Conservation (phyloP, 192 early-diverging fungal species). For the Chytriomyces sp. region DNA sequence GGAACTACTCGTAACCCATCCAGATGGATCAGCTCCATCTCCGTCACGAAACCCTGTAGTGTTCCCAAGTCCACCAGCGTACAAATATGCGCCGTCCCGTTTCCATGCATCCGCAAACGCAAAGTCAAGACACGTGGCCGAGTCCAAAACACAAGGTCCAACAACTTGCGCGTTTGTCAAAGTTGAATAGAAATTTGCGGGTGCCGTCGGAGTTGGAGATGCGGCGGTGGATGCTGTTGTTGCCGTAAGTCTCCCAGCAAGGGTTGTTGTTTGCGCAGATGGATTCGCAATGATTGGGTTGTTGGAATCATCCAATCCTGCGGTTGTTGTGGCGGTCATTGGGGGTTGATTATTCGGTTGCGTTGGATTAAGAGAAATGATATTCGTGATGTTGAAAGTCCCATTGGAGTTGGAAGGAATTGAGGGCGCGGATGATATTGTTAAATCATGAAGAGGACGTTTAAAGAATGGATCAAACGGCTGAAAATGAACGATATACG, state of each 20-base stretch:
- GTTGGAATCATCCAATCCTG: background rate
- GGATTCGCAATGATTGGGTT: too few relatives aligned
- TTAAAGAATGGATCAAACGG: background rate
- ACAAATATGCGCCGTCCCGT: background rate
- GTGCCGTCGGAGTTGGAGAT: slow-evolving; percentile 12
- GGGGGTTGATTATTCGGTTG: background rate
- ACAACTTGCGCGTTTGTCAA: background rate
- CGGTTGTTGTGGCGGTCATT: background rate
- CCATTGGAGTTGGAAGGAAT: background rate
- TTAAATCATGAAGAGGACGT: background rate
- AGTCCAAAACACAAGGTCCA: slow-evolving; percentile 13
- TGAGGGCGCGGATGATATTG: background rate
- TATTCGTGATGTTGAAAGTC: background rate
- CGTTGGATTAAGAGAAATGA: background rate
- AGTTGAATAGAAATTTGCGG: background rate
- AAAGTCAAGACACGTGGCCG: slow-evolving; percentile 20
- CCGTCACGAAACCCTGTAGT: background rate
- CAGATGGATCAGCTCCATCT: too few relatives aligned
- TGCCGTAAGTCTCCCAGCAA: slow-evolving; percentile 1
- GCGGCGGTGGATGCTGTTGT: background rate
- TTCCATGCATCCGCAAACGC: background rate
- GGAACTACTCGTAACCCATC: background rate
- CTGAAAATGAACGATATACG: slow-evolving; percentile 25
- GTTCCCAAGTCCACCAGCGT: slow-evolving; percentile 24
- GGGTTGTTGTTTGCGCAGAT: background rate